Evolutionary conservation across 2,329 filamentous ascomycete species (phyloP).

Genomic region (Apiospora marii): DNA sequence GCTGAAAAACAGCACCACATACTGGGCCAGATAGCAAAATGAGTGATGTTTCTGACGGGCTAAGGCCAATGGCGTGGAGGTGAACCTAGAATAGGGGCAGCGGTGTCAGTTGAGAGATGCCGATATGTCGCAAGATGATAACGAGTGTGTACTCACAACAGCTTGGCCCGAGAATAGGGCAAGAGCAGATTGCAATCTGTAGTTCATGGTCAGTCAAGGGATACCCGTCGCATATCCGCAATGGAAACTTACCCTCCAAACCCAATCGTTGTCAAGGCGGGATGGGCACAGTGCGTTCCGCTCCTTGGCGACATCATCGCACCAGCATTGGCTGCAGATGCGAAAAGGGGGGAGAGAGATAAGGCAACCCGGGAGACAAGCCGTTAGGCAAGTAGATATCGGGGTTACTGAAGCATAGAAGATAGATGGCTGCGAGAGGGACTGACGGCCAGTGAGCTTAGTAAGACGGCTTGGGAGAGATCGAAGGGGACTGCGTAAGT

Average conservation of each 20-base stretch:
- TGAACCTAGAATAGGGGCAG: neutral
- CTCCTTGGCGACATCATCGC: neutral
- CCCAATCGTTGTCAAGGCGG: neutral
- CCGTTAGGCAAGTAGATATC: neutral
- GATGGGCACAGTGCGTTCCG: neutral
- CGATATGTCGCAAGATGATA: neutral
- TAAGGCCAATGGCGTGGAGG: constrained; percentile 22
- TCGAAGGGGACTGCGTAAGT: neutral
- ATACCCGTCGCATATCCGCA: neutral
- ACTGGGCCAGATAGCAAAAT: neutral
- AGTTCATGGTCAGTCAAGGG: neutral
- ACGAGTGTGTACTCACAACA: neutral
- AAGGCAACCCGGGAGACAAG: neutral
- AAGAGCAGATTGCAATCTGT: constrained; percentile 16
- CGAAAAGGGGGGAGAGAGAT: neutral
- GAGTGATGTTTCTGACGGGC: constrained; percentile 12
- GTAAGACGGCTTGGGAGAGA: neutral
- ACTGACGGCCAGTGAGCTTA: neutral
- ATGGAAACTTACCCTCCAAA: neutral
- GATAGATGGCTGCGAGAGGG: neutral
- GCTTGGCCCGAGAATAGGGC: constrained; percentile 21
- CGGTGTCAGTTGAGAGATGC: neutral
- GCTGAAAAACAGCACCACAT: constrained; percentile 23
- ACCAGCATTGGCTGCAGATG: neutral
- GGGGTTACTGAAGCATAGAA: neutral